A percentile compares a stretch with the other conserved stretches of the same genome.
These are phyloP conservation scores for Cucumis hystrix DNA, from an alignment of 306 rosid species.

Conservation along the genomic window DNA sequence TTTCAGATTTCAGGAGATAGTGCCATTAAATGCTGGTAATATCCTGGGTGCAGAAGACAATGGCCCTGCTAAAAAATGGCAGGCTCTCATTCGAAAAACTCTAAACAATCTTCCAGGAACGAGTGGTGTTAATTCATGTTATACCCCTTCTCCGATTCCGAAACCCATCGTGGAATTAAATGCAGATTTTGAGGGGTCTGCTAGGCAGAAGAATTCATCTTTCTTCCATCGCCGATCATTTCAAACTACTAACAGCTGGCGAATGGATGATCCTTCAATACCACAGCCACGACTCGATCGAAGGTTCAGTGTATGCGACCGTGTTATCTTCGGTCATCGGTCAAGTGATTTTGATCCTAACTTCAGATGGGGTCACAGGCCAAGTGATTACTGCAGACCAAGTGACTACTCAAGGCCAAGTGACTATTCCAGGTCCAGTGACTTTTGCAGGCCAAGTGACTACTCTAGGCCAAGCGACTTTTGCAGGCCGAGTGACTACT, in stretches of 20 bases:
- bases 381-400: slow-evolving; percentile 81
- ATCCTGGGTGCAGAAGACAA: slow-evolving; percentile 94
- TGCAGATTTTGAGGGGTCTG: slow-evolving; percentile 96
- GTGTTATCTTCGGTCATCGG: slow-evolving; percentile 82
- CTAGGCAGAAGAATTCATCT: slow-evolving; percentile 85
- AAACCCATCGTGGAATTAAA: slow-evolving; percentile 68
- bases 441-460: slow-evolving; percentile 22
- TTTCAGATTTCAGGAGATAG: slow-evolving; percentile 94
- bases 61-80: slow-evolving; percentile 99
- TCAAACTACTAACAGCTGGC: slow-evolving; percentile 81
- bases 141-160: slow-evolving; percentile 96
- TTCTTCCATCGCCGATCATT: slow-evolving; percentile 91
- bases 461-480: slow-evolving; percentile 18
- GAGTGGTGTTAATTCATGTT: slow-evolving; percentile 60
- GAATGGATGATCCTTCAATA: slow-evolving; percentile 75
- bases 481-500: slow-evolving; percentile 20
- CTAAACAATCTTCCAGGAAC: slow-evolving; percentile 90
- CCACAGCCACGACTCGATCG: slow-evolving; percentile 73
- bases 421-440: slow-evolving; percentile 24
- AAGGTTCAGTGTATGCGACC: slow-evolving; percentile 88
- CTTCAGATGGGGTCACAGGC: slow-evolving; percentile 70
- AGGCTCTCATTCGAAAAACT: slow-evolving; percentile 79
- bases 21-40: slow-evolving; percentile 97
- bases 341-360: slow-evolving; percentile 67
- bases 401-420: slow-evolving; percentile 64